Conservation (phyloP, 768 basidiomycete species). For the Lactifluus volemus region DNA sequence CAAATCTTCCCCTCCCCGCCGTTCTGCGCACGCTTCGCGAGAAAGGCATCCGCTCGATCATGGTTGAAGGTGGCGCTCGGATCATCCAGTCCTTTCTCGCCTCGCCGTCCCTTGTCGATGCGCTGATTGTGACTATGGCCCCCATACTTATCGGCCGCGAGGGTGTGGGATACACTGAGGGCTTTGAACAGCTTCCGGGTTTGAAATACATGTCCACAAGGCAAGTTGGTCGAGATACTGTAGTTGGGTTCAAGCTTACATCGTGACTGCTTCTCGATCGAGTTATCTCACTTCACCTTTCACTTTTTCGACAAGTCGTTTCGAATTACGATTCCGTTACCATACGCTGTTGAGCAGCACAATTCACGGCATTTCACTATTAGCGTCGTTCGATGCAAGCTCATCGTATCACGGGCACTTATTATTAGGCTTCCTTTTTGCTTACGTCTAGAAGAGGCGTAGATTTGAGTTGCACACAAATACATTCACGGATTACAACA, state of each 20-base stretch:
- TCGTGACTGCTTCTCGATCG: not conserved
- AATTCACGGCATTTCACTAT: not conserved
- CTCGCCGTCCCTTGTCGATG: slow-evolving; percentile 41
- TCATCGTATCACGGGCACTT: not conserved
- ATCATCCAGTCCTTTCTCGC: slow-evolving; percentile 70
- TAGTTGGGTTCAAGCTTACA: slow-evolving; percentile 22
- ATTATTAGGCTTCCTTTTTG: not conserved
- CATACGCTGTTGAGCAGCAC: not conserved
- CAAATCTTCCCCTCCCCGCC: slow-evolving; percentile 35
- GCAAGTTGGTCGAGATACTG: slow-evolving; percentile 25
- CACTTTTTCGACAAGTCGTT: not conserved
- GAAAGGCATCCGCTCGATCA: slow-evolving; percentile 61
- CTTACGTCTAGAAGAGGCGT: not conserved
- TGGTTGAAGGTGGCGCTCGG: slow-evolving; percentile 92
- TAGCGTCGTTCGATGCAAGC: not conserved
- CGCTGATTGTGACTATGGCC: slow-evolving; percentile 76
- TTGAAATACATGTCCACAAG: slow-evolving; percentile 25
- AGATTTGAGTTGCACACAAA: not conserved
- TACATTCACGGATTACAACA: not conserved
- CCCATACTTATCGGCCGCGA: slow-evolving; percentile 71
- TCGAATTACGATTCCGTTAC: not conserved
- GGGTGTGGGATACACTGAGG: slow-evolving; percentile 51
- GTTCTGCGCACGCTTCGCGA: slow-evolving; percentile 46
- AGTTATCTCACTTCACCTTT: not conserved
- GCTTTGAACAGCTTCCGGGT: slow-evolving; percentile 21